Evolutionary conservation across 164 flowering plant genomes (phyloP).

Genomic region (Kingdonia uniflora): DNA sequence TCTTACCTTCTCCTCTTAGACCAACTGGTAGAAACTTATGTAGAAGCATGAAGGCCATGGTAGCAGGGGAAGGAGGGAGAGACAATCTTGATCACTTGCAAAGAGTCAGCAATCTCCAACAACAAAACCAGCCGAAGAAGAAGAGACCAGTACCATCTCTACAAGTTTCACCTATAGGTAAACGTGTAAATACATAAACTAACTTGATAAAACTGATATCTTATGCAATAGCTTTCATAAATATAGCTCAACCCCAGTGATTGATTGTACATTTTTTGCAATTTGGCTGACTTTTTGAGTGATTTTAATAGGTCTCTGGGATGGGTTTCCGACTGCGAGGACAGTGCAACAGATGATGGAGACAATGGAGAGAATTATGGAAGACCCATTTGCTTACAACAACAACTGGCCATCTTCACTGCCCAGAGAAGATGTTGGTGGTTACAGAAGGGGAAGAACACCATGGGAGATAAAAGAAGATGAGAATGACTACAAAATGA

Average conservation of each 20-base stretch:
- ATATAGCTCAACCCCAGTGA: too few species aligned
- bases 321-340: constrained; percentile 68
- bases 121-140: constrained; percentile 13
- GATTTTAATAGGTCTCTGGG: constrained; percentile 52
- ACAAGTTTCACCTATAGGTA: constrained; percentile 35
- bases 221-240: too few species aligned
- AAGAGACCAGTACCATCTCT: constrained; percentile 13
- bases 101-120: constrained; percentile 23
- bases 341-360: constrained; percentile 89
- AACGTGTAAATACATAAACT: neutral
- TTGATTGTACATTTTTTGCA: too few species aligned
- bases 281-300: neutral
- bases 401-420: constrained; percentile 18
- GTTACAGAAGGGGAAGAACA: constrained; percentile 57
- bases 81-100: constrained; percentile 54
- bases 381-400: constrained; percentile 49
- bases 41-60: constrained; percentile 24
- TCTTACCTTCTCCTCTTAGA: constrained; percentile 1
- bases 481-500: constrained; percentile 48
- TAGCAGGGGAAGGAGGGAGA: constrained; percentile 23
- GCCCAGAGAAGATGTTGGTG: constrained; percentile 18
- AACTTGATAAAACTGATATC: too few species aligned
- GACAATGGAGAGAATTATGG: constrained; percentile 69
- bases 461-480: constrained; percentile 88
- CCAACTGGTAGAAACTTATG: neutral